Evolutionary conservation across 371 early-diverging fungal genomes (phyloP), one percentile per base, ranked within the genome.

Genomic region (Mucor circinelloides): DNA sequence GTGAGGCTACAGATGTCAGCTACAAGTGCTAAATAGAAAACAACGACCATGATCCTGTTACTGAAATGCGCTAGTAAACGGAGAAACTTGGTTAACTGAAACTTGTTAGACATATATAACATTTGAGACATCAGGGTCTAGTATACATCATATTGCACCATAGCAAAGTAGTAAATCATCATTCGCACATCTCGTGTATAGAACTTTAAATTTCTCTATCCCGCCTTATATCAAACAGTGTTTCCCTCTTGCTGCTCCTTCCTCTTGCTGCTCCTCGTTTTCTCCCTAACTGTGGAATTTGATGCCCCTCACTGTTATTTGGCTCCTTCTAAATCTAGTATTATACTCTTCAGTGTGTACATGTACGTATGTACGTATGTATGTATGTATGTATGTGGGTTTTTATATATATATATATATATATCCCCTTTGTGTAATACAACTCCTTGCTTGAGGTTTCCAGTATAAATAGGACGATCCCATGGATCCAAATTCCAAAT

Each of bases 201-300:
- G 8, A 23, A 28, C 31, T 58, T 44, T 58, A 58, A 44, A 65
- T 34, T 44, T 44, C 46, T 54, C 23, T 52, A 67, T 67, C 67
- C 67, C 62, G 67, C 55, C 62, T 21, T 67, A 60, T 54, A 67
- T 60, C 67, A 66, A 66, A 48, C 67, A 60, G 38, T 56, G 19
- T 32, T 61, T 34, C 28, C 55, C 50, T 52, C 60, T 58, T 44
- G 32, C 28, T 48, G 59, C 13, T 36, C 36, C 36, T 36, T 36
- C 36, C 36, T 36, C 36, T 2, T 15, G 13, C 13, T 36, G 36
- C 46, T 46, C 46, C 50, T 50, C 50, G 12, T 12, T 50, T 50
- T 21, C 50, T 50, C 50, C 50, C 50, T 50, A 50, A 50, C 50
- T 50, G 25, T 56, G 65, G 69, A 69, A 70, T 66, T 66, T 57